Evolutionary conservation across 2,329 filamentous ascomycete genomes (phyloP).

Genomic region (Fusarium solani-melongenae): DNA sequence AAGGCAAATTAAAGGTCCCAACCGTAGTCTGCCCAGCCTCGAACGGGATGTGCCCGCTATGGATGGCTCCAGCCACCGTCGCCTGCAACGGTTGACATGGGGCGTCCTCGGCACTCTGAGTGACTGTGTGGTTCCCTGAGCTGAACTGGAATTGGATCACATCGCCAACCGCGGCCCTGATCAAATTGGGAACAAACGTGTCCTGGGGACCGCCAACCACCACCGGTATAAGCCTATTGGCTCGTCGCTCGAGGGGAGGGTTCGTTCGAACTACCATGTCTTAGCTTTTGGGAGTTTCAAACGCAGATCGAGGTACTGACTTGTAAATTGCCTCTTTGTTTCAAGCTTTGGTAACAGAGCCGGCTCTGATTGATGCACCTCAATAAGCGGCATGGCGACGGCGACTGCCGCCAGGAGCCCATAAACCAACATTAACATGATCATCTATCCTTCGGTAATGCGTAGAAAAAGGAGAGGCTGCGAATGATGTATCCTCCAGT

Average conservation of each 20-base stretch:
- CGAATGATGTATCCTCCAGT: background rate
- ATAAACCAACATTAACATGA: conserved; percentile 4
- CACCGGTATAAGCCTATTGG: conserved; percentile 45
- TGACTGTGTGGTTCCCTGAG: conserved; percentile 57
- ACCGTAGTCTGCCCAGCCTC: conserved; percentile 49
- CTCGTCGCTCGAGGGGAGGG: conserved; percentile 14
- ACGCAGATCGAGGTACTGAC: background rate
- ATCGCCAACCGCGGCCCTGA: conserved; percentile 51
- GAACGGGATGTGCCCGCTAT: conserved; percentile 56
- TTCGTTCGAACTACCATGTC: conserved; percentile 14
- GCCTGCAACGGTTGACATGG: conserved; percentile 54
- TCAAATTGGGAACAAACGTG: conserved; percentile 51
- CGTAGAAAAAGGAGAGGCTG: background rate
- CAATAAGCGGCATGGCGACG: conserved; percentile 20
- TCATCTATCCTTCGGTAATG: background rate
- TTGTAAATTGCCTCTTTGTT: conserved; percentile 1
- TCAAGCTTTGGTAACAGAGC: background rate
- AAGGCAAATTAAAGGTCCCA: conserved; percentile 59
- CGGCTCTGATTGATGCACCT: conserved; percentile 15
- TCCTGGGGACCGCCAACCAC: conserved; percentile 52
- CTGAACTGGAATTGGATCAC: conserved; percentile 57
- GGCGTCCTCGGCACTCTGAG: conserved; percentile 49
- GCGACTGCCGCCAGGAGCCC: background rate
- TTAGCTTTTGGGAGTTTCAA: background rate
- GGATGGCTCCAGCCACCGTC: conserved; percentile 46